Evolutionary conservation across 805 yeast species (phyloP).

Genomic region (Kuraishia molischiana): DNA sequence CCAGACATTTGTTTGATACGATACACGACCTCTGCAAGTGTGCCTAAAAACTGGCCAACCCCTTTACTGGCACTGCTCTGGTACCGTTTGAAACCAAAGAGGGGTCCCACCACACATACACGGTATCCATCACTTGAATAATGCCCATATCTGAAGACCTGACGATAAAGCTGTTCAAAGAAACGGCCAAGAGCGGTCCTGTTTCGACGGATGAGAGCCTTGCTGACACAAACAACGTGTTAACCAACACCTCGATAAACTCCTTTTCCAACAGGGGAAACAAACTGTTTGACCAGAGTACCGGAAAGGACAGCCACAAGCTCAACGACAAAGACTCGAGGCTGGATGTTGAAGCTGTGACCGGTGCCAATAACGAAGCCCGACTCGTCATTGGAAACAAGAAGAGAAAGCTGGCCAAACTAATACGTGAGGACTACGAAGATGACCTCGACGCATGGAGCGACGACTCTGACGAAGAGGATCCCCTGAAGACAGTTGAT

Average conservation of each 20-base stretch:
- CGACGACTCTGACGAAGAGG: slow-evolving; percentile 19
- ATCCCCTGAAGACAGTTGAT: slow-evolving; percentile 39
- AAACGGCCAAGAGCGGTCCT: background rate
- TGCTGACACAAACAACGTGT: slow-evolving; percentile 1
- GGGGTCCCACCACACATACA: no score
- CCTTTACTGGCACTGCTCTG: no score
- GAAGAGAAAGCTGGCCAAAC: slow-evolving; percentile 13
- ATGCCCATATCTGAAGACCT: background rate
- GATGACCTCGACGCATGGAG: slow-evolving; percentile 7
- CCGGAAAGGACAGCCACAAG: slow-evolving; percentile 13
- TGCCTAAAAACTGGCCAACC: no score
- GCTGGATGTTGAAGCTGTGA: slow-evolving; percentile 7
- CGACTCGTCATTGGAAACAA: slow-evolving; percentile 16
- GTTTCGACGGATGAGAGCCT: background rate
- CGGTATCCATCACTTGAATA: no score
- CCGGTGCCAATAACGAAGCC: slow-evolving; percentile 8
- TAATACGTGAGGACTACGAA: slow-evolving; percentile 9
- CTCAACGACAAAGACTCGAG: slow-evolving; percentile 11
- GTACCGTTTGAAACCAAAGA: no score
- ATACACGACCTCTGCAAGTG: no score
- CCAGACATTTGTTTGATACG: no score
- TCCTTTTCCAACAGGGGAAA: slow-evolving; percentile 20
- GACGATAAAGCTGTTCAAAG: background rate
- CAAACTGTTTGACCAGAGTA: slow-evolving; percentile 16
- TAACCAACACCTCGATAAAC: slow-evolving; percentile 5